Evolutionary conservation across 306 rosid species (phyloP), one percentile per base, ranked within the genome.

Genomic region (Acacia confusa): DNA sequence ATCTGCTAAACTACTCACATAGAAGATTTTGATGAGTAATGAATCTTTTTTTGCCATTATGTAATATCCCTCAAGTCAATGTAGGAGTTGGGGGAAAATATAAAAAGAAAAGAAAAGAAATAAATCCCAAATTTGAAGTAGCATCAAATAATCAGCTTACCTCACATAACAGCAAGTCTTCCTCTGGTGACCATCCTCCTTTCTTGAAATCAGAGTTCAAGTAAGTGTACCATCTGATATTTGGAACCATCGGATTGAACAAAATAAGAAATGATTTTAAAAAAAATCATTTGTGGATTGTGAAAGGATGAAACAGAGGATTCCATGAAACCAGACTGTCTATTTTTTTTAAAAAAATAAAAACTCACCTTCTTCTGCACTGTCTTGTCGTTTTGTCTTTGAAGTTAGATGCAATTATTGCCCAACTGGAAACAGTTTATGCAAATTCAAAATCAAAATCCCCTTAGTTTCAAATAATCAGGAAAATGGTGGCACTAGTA

Each of bases 101-200:
- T 27, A 28, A 28, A 27, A 61, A 14, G 20, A 27, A 63, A 15
- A 24, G 25, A 58, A 60, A 58, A 3, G 16, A 44, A 27, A 34
- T 19, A 60, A 70, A 22, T 68, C 74, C 70, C 55, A 71, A 5
- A 24, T 80, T 28, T 36, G 48, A 63, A 80, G 58, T 30, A 78
- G 83, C 65, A 88, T 64, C 69, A 65, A 70, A 74, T 63, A 40
- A 63, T 63, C 69, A 63, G 9, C 60, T 66, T 88, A 93, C 98
- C 97, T 94, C 93, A 76, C 97, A 94, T 58, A 94, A 89, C 76
- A 94, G 94, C 84, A 86, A 68, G 84, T 92, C 97, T 87, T 94
- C 98, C 81, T 94, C 97, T 11, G 89, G 92, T 36, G 98, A 85
- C 97, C 97, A 94, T 19, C 98, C 98, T 45, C 97, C 98, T 86